Conservation (phyloP, 2,329 filamentous ascomycete genomes). For the Dactylella cylindrospora region DNA sequence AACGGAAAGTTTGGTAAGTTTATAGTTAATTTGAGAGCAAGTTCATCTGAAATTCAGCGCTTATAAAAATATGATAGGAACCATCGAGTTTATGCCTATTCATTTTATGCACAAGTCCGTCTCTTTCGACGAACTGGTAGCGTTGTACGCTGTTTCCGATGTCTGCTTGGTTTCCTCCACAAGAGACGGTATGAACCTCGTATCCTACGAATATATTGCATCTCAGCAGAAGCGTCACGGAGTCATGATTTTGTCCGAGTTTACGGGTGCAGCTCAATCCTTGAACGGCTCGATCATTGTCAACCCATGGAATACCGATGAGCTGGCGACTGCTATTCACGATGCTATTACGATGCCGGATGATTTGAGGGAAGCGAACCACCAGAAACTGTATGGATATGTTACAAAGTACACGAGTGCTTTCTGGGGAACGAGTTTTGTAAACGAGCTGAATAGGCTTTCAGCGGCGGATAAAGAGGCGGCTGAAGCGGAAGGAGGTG, state of each 20-base stretch:
- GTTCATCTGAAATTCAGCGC: conserved; percentile 5
- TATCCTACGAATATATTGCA: conserved; percentile 97
- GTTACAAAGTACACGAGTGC: conserved; percentile 97
- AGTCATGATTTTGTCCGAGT: conserved; percentile 92
- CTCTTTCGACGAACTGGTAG: conserved; percentile 85
- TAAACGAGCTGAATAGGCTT: conserved; percentile 66
- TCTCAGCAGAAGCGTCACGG: conserved; percentile 88
- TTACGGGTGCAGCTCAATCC: conserved; percentile 91
- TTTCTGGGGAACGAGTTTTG: conserved; percentile 95
- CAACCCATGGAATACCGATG: conserved; percentile 98
- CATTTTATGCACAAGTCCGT: conserved; percentile 98
- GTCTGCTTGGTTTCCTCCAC: conserved; percentile 49
- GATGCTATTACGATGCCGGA: conserved; percentile 96
- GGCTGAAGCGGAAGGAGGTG: conserved; percentile 1
- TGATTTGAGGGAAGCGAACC: conserved; percentile 82
- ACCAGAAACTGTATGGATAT: conserved; percentile 88
- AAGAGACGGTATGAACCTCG: conserved; percentile 95
- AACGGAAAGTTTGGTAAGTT: conserved; percentile 81
- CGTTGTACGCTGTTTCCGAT: conserved; percentile 49
- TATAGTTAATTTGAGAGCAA: no score
- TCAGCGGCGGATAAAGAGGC: conserved; percentile 4
- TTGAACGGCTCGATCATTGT: conserved; percentile 91
- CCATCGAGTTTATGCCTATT: conserved; percentile 97
- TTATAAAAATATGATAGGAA: conserved; percentile 61
- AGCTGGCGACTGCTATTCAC: conserved; percentile 87